Evolutionary conservation across 345 rosid species (phyloP).

Genomic region (Balakata baccata): DNA sequence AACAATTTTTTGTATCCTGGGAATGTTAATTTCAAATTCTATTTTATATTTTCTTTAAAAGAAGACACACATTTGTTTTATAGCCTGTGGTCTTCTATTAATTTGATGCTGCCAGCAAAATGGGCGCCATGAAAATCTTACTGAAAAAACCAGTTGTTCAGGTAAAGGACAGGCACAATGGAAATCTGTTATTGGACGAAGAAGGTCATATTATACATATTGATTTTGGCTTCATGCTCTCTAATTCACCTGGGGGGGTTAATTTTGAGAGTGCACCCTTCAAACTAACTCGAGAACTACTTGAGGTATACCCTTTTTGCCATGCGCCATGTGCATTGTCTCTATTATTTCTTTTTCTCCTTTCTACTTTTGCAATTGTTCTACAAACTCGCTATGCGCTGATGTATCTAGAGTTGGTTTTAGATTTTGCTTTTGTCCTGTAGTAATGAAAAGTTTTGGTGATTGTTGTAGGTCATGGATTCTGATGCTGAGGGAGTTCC

Average conservation of each 20-base stretch:
- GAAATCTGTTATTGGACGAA: constrained; percentile 91
- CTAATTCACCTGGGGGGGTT: constrained; percentile 99
- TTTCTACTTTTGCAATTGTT: neutral
- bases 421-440: constrained; percentile 9
- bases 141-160: constrained; percentile 19
- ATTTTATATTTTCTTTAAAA: neutral
- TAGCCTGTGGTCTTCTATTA: neutral
- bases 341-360: neutral
- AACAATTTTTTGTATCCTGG: neutral
- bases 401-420: constrained; percentile 10
- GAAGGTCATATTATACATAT: constrained; percentile 99
- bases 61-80: neutral
- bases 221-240: constrained; percentile 98
- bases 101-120: neutral
- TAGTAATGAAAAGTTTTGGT: constrained; percentile 1
- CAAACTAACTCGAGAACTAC: constrained; percentile 98
- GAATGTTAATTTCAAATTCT: neutral
- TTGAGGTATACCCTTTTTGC: constrained; percentile 53
- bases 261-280: constrained; percentile 99
- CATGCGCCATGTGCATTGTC: neutral
- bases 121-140: neutral
- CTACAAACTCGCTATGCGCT: neutral
- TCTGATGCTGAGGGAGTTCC: constrained; percentile 99
- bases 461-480: constrained; percentile 78
- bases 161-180: constrained; percentile 98